Evolutionary conservation across 768 basidiomycete genomes (phyloP).

Genomic region (Auricularia sp.): DNA sequence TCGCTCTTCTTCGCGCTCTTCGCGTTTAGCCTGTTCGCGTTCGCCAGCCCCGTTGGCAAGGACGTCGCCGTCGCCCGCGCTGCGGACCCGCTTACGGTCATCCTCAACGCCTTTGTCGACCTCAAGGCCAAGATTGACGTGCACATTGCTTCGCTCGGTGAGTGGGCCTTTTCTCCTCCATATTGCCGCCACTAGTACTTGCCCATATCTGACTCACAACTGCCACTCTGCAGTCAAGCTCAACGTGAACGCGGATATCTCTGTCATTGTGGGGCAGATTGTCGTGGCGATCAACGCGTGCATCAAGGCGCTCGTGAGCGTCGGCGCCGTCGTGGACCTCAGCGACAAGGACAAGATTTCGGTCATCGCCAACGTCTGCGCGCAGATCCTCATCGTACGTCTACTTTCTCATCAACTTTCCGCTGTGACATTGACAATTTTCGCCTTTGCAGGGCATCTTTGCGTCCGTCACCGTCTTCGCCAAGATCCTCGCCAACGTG

Average conservation of each 20-base stretch:
- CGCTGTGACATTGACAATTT: no score
- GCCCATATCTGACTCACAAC: background rate
- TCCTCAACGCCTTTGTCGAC: background rate
- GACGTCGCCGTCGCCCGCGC: background rate
- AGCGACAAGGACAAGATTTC: background rate
- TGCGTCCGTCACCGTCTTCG: background rate
- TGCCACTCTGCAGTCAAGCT: background rate
- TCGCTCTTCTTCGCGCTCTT: background rate
- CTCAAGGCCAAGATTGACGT: background rate
- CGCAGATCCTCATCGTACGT: background rate
- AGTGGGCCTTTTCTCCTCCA: background rate
- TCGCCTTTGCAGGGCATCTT: background rate
- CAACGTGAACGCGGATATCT: background rate
- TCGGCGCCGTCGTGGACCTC: background rate
- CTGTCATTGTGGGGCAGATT: background rate
- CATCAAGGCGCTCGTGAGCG: background rate
- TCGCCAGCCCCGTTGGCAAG: background rate
- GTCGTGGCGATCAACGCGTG: background rate
- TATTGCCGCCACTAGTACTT: no score
- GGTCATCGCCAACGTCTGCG: background rate
- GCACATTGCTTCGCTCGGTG: background rate
- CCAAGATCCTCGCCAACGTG: background rate
- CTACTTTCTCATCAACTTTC: no score
- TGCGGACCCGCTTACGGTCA: background rate
- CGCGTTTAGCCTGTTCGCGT: background rate